Conservation (phyloP, 129 eudicot genomes). For the Sambucus nigra region DNA sequence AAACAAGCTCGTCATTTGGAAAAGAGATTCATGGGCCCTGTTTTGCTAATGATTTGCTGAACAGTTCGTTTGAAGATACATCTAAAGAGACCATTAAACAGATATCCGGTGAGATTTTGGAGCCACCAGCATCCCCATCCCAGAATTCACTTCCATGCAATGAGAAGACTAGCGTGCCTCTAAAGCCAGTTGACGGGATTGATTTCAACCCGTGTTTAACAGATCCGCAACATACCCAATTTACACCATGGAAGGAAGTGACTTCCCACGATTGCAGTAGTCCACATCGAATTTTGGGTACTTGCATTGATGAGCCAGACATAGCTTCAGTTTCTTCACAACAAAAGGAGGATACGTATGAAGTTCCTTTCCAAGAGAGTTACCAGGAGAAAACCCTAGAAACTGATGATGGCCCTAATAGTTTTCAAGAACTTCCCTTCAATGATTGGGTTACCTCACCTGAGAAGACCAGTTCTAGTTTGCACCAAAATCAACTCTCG, state of each 20-base stretch:
- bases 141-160: constrained; percentile 4
- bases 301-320: constrained; percentile 21
- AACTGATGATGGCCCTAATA: constrained; percentile 8
- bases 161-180: constrained; percentile 11
- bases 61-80: constrained; percentile 8
- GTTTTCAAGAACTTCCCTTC: background rate
- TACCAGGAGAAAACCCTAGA: constrained; percentile 5
- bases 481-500: constrained; percentile 8
- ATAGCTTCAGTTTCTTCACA: constrained; percentile 39
- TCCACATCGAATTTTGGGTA: constrained; percentile 17
- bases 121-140: constrained; percentile 10
- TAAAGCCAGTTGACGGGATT: constrained; percentile 15
- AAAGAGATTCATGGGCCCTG: background rate
- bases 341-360: constrained; percentile 36
- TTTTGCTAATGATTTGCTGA: constrained; percentile 2
- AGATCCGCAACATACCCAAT: constrained; percentile 11
- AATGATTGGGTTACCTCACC: constrained; percentile 1
- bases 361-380: constrained; percentile 7
- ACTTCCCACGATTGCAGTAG: constrained; percentile 24
- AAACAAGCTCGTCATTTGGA: background rate
- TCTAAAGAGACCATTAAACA: background rate
- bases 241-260: constrained; percentile 19
- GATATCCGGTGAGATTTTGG: constrained; percentile 1
- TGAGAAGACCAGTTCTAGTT: background rate
- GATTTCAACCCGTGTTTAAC: constrained; percentile 19